Base-by-base conservation (phyloP, 352 stramenopile species). In the Phytophthora lateralis region DNA sequence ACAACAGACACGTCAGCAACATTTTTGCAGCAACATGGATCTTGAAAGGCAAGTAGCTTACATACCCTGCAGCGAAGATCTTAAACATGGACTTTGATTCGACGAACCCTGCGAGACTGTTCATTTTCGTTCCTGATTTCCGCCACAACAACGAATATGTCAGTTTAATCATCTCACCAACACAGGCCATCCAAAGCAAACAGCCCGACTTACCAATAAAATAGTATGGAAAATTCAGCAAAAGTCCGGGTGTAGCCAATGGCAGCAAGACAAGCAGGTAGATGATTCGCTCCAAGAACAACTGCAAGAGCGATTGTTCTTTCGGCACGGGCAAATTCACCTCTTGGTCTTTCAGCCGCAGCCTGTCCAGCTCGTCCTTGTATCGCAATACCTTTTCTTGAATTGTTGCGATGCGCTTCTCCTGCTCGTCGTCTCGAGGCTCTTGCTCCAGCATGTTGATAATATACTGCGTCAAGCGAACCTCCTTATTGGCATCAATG, bases 21-120 rank as follows among this genome's bases (percentile, higher is more conserved):
- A 59, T n/a, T 15, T 27, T 48, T 24, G 24, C 5, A 58, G 11
- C 8, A 12, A 15, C 48, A 5, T 41, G 14, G n/a, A 49, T 1
- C 46, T 15, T 35, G 8, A 48, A 17, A 58, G 27, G 5, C 21
- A 21, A 14, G 30, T 27, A 63, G 35, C 9, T 18, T 3, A 65
- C 80, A 62, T 76, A 90, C 80, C 21, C 71, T 8, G 75, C 78
- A 11, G 77, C 80, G 49, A 90, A 87, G 54, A 90, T 89, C 67
- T 92, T 92, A 60, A 90, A 90, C 81, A 90, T 90, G 4, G 78
- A 89, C 66, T 81, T 85, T 20, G 80, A 92, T 66, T 92, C 80
- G 44, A 85, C 71, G 35, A 80, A 90, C 8, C 83, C 83, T 4
- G 83, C 83, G 2, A 85, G 49, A 30, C 60, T 80, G 53, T 92